phyloP scores from a whole-genome alignment of 2,329 filamentous ascomycete genomes.

The Nigrograna mackinnonii region DNA sequence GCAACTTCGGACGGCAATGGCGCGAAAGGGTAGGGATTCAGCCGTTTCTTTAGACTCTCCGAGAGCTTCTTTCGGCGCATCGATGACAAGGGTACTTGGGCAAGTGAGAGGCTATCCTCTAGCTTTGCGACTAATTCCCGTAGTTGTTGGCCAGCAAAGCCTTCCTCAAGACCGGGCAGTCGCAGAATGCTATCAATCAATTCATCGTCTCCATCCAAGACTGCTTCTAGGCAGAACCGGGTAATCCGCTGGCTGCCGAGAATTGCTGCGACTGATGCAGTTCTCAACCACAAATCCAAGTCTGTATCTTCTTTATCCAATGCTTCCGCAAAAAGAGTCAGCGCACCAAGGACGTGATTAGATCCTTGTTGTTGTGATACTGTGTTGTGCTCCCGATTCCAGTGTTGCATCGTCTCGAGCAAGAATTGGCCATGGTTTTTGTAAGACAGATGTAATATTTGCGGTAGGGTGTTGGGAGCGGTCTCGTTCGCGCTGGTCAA shows the following conservation, averaged over 20 bases:
- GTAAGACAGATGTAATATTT: conserved; percentile 89
- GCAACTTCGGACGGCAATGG: conserved; percentile 40
- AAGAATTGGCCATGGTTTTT: conserved; percentile 95
- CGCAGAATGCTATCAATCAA: conserved; percentile 56
- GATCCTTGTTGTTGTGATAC: conserved; percentile 38
- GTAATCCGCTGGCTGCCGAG: conserved; percentile 62
- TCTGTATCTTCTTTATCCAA: conserved; percentile 68
- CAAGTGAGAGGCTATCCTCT: conserved; percentile 58
- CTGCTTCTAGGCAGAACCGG: conserved; percentile 66
- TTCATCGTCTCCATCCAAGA: conserved; percentile 64
- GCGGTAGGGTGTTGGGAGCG: conserved; percentile 78
- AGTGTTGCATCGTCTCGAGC: conserved; percentile 72
- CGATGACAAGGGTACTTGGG: conserved; percentile 54
- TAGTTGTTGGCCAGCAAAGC: conserved; percentile 39
- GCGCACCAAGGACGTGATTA: conserved; percentile 31
- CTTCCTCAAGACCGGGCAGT: conserved; percentile 54
- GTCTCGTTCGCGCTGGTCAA: conserved; percentile 68
- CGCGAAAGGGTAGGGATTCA: conserved; percentile 55
- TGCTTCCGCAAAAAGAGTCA: conserved; percentile 63
- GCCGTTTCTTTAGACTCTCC: conserved; percentile 54
- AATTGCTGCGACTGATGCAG: conserved; percentile 60
- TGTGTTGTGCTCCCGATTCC: conserved; percentile 32
- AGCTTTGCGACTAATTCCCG: conserved; percentile 52
- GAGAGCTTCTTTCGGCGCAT: conserved; percentile 56
- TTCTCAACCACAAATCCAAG: conserved; percentile 65